A percentile compares a stretch with the other conserved stretches of the same genome.
Conservation (phyloP, 164 flowering plant species). For the Berberis vulgaris region DNA sequence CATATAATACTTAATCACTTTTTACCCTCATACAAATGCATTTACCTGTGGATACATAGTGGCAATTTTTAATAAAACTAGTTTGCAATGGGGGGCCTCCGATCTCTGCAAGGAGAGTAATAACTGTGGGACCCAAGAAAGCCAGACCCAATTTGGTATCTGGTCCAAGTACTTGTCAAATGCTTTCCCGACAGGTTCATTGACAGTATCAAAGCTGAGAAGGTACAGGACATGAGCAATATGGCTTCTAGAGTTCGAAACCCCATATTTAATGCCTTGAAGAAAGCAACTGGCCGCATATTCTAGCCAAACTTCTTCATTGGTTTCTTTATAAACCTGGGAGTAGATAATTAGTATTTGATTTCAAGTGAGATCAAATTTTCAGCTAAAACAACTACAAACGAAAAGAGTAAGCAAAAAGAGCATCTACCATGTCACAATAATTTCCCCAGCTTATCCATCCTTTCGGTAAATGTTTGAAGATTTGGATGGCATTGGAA, state of each 20-base stretch:
- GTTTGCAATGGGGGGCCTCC: conserved; percentile 94
- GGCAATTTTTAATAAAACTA: conserved; percentile 78
- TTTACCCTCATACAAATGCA: neutral
- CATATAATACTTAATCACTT: neutral
- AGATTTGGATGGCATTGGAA: conserved; percentile 80
- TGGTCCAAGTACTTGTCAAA: conserved; percentile 91
- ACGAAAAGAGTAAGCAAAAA: neutral
- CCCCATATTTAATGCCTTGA: conserved; percentile 93
- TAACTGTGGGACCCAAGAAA: conserved; percentile 96
- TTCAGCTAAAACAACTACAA: neutral
- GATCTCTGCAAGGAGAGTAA: conserved; percentile 89
- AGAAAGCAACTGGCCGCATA: conserved; percentile 97
- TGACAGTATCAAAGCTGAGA: conserved; percentile 91
- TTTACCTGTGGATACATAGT: conserved; percentile 87
- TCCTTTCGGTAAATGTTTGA: conserved; percentile 91
- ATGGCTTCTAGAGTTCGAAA: conserved; percentile 89
- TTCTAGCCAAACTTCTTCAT: conserved; percentile 90
- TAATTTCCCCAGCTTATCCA: conserved; percentile 99
- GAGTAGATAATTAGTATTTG: conserved; percentile 6
- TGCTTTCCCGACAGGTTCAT: conserved; percentile 81
- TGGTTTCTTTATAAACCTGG: conserved; percentile 84
- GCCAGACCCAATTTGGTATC: conserved; percentile 98
- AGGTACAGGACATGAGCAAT: conserved; percentile 90
- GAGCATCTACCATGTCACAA: conserved; percentile 81
- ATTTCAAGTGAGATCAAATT: neutral